phyloP scores from a whole-genome alignment of 345 rosid genomes.

The Xanthoceras sorbifolium region DNA sequence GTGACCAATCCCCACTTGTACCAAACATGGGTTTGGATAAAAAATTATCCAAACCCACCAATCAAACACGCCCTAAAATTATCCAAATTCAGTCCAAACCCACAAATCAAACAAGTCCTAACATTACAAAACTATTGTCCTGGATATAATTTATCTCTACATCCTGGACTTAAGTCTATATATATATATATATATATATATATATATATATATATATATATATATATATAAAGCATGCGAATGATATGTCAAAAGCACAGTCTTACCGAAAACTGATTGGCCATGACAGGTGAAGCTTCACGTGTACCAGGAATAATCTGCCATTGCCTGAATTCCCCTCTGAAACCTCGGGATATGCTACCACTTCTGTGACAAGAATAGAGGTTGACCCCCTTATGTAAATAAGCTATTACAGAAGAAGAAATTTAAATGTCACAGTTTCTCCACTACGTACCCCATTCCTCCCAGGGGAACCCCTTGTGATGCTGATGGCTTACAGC shows the following conservation, averaged over 20 bases:
- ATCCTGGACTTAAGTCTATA: too few relatives aligned
- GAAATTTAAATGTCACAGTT: constrained; percentile 16
- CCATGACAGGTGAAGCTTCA: constrained; percentile 92
- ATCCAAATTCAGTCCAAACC: too few relatives aligned
- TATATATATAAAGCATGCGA: background rate
- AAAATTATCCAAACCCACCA: too few relatives aligned
- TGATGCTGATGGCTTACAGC: constrained; percentile 94
- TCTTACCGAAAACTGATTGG: constrained; percentile 94
- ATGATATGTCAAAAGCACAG: constrained; percentile 27
- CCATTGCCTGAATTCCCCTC: constrained; percentile 97
- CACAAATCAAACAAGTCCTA: too few relatives aligned
- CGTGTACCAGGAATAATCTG: constrained; percentile 87
- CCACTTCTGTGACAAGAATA: constrained; percentile 69
- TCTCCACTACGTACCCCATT: constrained; percentile 71
- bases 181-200: too few relatives aligned
- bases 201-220: too few relatives aligned
- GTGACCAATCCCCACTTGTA: too few relatives aligned
- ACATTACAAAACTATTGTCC: too few relatives aligned
- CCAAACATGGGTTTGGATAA: too few relatives aligned
- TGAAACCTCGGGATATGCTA: constrained; percentile 94
- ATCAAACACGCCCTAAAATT: too few relatives aligned
- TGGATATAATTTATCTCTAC: too few relatives aligned
- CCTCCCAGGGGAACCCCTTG: constrained; percentile 99
- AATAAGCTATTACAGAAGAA: constrained; percentile 14
- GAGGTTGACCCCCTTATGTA: constrained; percentile 13